Base-by-base conservation (phyloP, 1,284 basidiomycete species). In the Inonotus hispidus region DNA sequence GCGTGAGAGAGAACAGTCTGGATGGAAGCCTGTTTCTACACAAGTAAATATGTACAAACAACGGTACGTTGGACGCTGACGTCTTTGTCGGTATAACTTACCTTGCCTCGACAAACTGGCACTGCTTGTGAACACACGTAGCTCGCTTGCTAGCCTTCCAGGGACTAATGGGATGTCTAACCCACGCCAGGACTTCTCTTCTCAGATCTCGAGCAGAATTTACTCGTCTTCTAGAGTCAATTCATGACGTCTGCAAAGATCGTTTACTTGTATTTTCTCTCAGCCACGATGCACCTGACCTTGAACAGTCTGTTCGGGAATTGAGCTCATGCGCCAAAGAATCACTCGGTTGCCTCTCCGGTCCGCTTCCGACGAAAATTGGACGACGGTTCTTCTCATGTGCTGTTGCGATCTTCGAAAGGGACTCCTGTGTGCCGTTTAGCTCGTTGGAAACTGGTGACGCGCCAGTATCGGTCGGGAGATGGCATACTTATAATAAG, bases 331-430 rank as follows among this genome's bases (percentile, higher is more conserved):
- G 43, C 14, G n/a, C 62, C 2, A 43, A 11, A 45, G 62, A 63
- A 41, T 32, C 62, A 6, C 39, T 63, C 19, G 62, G 62, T 8
- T 63, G 62, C 39, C 43, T 63, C 29, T 60, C 62, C 14, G 41
- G 37, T 23, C 62, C 58, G 1, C 19, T 60, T 19, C 54, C 57
- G 6, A 13, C 43, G 14, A 35, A 43, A 19, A 23, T 14, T 2
- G 49, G 46, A 16, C 13, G 19, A 10, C 13, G 25, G 14, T 43
- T 55, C 16, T 63, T 60, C 50, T 63, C 62, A 2, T 63, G 58
- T 25, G 49, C 62, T 38, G 23, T 63, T 16, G 59, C 62, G 3
- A 29, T 63, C 10, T 32, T 63, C 21, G 50, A 63, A 8, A 23
- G 25, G 11, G 47, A 53, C 38, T 13, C 35, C 23, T 49, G 57